Percentiles rank a stretch among this genome's conserved stretches.
phyloP scores from a whole-genome alignment of 2,329 filamentous ascomycete species.

The Microdochium paspali region DNA sequence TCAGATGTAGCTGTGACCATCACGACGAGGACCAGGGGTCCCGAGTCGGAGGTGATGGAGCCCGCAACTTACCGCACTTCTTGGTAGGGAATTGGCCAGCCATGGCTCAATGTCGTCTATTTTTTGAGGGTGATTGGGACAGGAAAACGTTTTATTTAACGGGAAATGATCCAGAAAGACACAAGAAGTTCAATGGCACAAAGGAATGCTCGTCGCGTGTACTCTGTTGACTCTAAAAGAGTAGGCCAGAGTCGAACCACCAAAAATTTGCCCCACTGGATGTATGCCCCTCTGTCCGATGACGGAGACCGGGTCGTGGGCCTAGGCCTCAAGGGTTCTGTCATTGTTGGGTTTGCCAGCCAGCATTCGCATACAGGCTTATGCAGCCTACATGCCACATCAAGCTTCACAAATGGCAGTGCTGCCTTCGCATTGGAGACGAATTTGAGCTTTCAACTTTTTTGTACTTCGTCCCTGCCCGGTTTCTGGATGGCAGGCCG shows the following conservation, averaged over 20 bases:
- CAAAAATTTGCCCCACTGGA: conserved; percentile 11
- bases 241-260: not conserved
- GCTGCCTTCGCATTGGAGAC: not conserved
- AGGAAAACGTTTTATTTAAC: too few species aligned
- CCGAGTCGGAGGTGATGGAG: conserved; percentile 6
- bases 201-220: not conserved
- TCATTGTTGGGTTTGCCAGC: not conserved
- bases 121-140: not conserved
- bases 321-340: not conserved
- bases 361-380: not conserved
- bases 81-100: conserved; percentile 38
- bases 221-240: not conserved
- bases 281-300: conserved; percentile 16
- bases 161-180: too few species aligned
- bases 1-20: not conserved
- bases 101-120: conserved; percentile 10
- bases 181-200: not conserved
- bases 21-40: not conserved
- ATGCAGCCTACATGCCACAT: not conserved
- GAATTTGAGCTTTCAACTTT: not conserved
- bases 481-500: not conserved
- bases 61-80: conserved; percentile 42
- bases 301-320: conserved; percentile 12
- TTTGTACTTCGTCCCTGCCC: not conserved
- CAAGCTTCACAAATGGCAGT: too few species aligned